These are phyloP conservation scores for Pseudevernia furfuracea DNA, from an alignment of 495 filamentous ascomycete genomes.

Conservation along the genomic window DNA sequence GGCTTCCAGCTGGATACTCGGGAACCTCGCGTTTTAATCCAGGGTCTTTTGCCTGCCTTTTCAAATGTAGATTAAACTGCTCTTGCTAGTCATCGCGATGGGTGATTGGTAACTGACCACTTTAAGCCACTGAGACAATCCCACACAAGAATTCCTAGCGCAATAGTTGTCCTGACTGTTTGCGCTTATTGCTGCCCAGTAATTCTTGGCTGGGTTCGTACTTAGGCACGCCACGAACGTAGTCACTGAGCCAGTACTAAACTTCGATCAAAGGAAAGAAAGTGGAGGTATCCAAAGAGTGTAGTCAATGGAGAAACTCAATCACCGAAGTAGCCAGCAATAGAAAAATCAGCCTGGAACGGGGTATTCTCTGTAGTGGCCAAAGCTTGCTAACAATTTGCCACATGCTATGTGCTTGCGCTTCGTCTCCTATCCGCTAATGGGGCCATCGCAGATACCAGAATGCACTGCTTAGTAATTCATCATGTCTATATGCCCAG, in stretches of 20 bases:
- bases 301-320: not conserved
- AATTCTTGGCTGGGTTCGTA: not conserved
- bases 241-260: not conserved
- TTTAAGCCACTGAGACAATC: not conserved
- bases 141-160: not conserved
- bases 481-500: slow-evolving; percentile 30
- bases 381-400: not conserved
- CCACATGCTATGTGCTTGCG: not conserved
- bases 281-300: not conserved
- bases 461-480: slow-evolving; percentile 27
- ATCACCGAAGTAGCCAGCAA: not conserved
- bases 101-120: not conserved
- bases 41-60: not conserved
- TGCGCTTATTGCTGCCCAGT: not conserved
- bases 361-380: too few species aligned
- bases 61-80: not conserved
- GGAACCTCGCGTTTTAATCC: not conserved
- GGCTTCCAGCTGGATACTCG: not conserved
- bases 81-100: not conserved
- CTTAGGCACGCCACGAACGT: not conserved
- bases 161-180: not conserved
- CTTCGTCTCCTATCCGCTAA: not conserved
- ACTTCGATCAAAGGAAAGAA: not conserved
- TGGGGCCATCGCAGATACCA: not conserved
- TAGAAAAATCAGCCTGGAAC: not conserved